A percentile compares a stretch with the other conserved stretches of the same genome.
Conservation (phyloP, 805 yeast species). For the Saccharomycopsis amapae region DNA sequence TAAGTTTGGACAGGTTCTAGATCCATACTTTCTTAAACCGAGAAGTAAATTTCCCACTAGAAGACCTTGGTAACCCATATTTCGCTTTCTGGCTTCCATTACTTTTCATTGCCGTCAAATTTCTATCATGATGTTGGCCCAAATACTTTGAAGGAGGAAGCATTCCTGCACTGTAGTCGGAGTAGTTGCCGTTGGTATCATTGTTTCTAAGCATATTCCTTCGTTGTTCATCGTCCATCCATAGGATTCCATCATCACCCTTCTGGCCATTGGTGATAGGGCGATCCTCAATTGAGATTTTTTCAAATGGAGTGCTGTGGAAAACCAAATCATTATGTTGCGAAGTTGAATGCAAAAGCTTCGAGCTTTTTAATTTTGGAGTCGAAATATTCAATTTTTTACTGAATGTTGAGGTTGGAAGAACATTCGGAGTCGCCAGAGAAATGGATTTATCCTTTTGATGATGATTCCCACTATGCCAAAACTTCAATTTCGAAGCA, state of each 20-base stretch:
- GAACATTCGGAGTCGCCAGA: no score
- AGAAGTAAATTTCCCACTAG: no score
- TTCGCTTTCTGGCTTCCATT: neutral
- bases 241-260: constrained; percentile 20
- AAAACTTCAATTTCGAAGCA: constrained; percentile 7
- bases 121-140: no score
- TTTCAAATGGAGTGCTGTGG: neutral
- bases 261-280: constrained; percentile 20
- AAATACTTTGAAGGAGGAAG: no score
- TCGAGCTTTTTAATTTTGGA: no score
- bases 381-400: no score
- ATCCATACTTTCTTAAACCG: no score
- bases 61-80: neutral
- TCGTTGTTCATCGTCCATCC: constrained; percentile 11
- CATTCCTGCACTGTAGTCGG: neutral
- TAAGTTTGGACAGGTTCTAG: no score
- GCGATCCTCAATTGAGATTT: constrained; percentile 11
- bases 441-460: neutral
- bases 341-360: no score
- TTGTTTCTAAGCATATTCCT: no score
- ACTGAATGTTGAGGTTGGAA: no score
- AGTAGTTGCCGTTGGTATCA: neutral
- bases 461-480: constrained; percentile 1
- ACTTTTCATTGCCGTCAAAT: neutral
- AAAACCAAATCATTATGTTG: no score